Percentiles rank a stretch among this genome's conserved stretches.
phyloP scores from a whole-genome alignment of 2,329 filamentous ascomycete genomes.

The Curvularia sp. region DNA sequence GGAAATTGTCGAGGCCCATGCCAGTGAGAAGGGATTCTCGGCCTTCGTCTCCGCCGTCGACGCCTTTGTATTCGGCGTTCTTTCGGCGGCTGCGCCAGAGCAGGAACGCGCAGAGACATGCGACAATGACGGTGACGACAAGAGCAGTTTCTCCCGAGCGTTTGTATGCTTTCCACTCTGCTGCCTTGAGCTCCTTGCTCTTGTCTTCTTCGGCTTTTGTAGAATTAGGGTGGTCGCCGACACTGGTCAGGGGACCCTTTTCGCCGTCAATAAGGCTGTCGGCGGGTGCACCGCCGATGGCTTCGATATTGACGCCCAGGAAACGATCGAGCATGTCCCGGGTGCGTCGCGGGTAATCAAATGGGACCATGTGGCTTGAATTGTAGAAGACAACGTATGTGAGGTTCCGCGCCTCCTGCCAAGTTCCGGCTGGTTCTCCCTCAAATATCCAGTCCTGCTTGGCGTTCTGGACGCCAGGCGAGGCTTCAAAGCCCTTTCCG shows the following conservation, averaged over 20 bases:
- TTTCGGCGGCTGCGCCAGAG: slow-evolving; percentile 62
- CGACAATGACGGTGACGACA: slow-evolving; percentile 78
- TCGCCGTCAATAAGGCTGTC: slow-evolving; percentile 87
- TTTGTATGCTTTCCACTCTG: slow-evolving; percentile 88
- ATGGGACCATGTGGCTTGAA: slow-evolving; percentile 97
- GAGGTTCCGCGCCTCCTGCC: slow-evolving; percentile 92
- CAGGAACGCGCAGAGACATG: slow-evolving; percentile 75
- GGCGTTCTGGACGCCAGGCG: slow-evolving; percentile 88
- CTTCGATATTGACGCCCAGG: slow-evolving; percentile 88
- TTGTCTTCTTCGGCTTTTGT: slow-evolving; percentile 72
- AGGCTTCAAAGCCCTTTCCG: slow-evolving; percentile 87
- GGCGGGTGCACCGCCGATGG: slow-evolving; percentile 79
- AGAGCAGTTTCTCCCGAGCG: slow-evolving; percentile 86
- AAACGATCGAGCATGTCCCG: slow-evolving; percentile 98
- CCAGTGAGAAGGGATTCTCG: slow-evolving; percentile 54
- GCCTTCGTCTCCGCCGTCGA: slow-evolving; percentile 53
- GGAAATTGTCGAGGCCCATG: slow-evolving; percentile 59
- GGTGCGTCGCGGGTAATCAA: slow-evolving; percentile 83
- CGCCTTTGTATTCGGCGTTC: slow-evolving; percentile 54
- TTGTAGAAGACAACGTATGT: slow-evolving; percentile 97
- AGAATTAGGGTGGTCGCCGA: slow-evolving; percentile 75
- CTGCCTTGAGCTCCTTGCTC: slow-evolving; percentile 77
- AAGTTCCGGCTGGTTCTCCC: slow-evolving; percentile 84
- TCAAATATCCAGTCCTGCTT: slow-evolving; percentile 94
- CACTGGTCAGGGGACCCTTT: slow-evolving; percentile 77